A percentile compares a stretch with the other conserved stretches of the same genome.
Conservation (phyloP, 495 filamentous ascomycete species). For the Bacidia rubella region DNA sequence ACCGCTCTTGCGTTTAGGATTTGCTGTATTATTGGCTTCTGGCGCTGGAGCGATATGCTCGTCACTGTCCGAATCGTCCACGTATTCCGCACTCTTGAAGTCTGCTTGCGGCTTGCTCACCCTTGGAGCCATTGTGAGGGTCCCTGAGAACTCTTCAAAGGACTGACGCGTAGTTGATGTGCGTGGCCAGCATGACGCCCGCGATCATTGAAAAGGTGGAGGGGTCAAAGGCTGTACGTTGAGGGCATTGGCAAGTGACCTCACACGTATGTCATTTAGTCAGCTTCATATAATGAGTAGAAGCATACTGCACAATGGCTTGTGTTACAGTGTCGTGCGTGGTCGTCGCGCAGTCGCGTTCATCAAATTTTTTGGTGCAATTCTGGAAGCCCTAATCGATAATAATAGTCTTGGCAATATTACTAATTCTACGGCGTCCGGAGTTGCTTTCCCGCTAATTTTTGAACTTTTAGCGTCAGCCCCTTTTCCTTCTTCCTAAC, state of each 20-base stretch:
- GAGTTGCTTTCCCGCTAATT: background rate
- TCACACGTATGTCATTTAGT: no score
- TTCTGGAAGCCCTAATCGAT: background rate
- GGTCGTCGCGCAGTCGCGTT: background rate
- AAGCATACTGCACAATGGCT: no score
- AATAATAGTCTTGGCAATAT: no score
- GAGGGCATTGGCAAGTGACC: no score
- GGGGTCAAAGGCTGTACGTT: no score
- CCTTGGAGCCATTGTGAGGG: background rate
- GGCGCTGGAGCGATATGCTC: background rate
- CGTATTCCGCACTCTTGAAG: conserved; percentile 1
- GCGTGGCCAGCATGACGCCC: no score
- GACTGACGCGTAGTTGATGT: background rate
- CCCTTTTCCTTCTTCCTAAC: background rate
- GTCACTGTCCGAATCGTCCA: background rate
- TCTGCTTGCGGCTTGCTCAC: background rate
- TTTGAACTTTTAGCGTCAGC: no score
- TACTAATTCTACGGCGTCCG: background rate
- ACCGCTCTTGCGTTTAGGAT: background rate
- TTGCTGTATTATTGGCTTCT: background rate
- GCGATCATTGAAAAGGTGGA: no score
- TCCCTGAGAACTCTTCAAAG: background rate
- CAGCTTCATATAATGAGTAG: no score
- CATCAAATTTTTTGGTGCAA: background rate
- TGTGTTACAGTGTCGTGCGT: background rate